Percentiles rank a stretch among this genome's conserved stretches.
These are phyloP conservation scores for Pestalotiopsis sp. DNA, from an alignment of 2,329 filamentous ascomycete genomes.

Conservation along the genomic window DNA sequence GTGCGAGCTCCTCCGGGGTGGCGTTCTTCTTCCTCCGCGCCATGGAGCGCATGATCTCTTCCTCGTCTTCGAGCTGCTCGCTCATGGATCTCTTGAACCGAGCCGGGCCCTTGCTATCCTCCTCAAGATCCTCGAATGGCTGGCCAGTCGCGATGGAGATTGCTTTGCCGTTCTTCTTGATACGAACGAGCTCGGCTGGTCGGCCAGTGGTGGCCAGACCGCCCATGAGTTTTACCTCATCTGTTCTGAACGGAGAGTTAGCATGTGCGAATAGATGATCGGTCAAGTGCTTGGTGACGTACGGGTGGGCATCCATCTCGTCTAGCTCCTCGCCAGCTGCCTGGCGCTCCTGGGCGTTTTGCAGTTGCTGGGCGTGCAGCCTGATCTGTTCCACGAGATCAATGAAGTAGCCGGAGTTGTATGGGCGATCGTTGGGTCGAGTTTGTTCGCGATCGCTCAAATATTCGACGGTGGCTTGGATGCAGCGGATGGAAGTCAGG, in stretches of 20 bases:
- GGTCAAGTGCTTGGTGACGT: slow-evolving; percentile 34
- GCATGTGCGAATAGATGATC: slow-evolving; percentile 12
- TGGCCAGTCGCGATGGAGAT: slow-evolving; percentile 76
- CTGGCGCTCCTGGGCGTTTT: slow-evolving; percentile 70
- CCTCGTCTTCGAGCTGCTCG: slow-evolving; percentile 74
- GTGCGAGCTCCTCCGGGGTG: slow-evolving; percentile 78
- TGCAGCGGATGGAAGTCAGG: slow-evolving; percentile 85
- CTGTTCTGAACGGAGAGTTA: slow-evolving; percentile 42
- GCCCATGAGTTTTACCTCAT: slow-evolving; percentile 79
- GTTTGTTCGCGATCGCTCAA: slow-evolving; percentile 85
- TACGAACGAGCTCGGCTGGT: slow-evolving; percentile 80
- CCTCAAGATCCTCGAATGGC: slow-evolving; percentile 57
- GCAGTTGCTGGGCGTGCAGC: slow-evolving; percentile 84
- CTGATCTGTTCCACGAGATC: slow-evolving; percentile 93
- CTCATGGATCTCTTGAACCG: slow-evolving; percentile 68
- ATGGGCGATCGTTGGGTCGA: slow-evolving; percentile 82
- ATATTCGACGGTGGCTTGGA: slow-evolving; percentile 85
- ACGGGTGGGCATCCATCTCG: slow-evolving; percentile 61
- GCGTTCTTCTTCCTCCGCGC: slow-evolving; percentile 94
- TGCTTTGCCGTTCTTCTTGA: slow-evolving; percentile 77
- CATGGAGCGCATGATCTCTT: slow-evolving; percentile 88
- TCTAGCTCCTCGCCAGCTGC: slow-evolving; percentile 50
- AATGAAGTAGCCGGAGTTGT: slow-evolving; percentile 95
- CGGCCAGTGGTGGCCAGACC: slow-evolving; percentile 81
- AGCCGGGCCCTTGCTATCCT: slow-evolving; percentile 47